A percentile compares a stretch with the other conserved stretches of the same genome.
Evolutionary conservation across 129 eudicot species (phyloP).

Genomic region (Flaveria bidentis): DNA sequence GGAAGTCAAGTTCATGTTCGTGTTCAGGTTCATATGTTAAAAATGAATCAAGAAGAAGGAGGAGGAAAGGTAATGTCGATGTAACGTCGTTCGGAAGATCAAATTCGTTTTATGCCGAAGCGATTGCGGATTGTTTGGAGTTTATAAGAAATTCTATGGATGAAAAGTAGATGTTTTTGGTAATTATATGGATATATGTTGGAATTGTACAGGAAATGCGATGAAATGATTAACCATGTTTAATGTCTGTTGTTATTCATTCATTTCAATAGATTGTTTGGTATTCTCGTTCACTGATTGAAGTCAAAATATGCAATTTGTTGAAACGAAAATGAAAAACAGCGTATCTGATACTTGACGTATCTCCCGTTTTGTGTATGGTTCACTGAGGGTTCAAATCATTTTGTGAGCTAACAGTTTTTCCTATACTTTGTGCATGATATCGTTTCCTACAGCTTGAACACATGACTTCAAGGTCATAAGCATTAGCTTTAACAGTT

Average conservation of each 20-base stretch:
- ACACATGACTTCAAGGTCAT: too few relatives aligned
- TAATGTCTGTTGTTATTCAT: not conserved
- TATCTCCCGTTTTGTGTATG: too few relatives aligned
- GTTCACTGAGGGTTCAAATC: too few relatives aligned
- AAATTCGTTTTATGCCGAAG: conserved; percentile 85
- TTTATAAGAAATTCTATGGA: conserved; percentile 65
- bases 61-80: conserved; percentile 19
- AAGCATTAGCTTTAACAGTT: too few relatives aligned
- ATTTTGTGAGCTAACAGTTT: too few relatives aligned
- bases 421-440: too few relatives aligned
- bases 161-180: conserved; percentile 36
- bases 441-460: too few relatives aligned
- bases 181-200: not conserved
- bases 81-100: conserved; percentile 51
- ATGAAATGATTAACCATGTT: not conserved
- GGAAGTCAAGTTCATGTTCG: conserved; percentile 33
- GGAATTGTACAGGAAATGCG: conserved; percentile 2
- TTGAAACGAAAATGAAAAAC: too few relatives aligned
- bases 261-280: not conserved
- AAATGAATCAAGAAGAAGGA: conserved; percentile 8
- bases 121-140: conserved; percentile 90
- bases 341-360: too few relatives aligned
- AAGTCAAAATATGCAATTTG: not conserved
- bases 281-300: not conserved
- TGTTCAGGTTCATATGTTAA: not conserved